Evolutionary conservation across 805 yeast genomes (phyloP), one percentile per base, ranked within the genome.

Genomic region (Schwanniomyces polymorphus): DNA sequence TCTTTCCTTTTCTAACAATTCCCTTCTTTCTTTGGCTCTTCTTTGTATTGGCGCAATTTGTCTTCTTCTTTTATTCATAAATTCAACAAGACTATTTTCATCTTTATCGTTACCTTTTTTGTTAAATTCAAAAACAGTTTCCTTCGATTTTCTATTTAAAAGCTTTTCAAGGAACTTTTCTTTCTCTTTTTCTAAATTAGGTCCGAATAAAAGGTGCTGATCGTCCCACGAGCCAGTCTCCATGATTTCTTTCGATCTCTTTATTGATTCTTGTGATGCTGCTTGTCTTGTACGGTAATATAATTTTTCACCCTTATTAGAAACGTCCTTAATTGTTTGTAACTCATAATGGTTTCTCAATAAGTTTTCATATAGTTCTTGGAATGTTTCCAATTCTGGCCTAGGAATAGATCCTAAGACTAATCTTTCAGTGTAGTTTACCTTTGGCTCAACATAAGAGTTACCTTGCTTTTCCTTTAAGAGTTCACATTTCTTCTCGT

Each of bases 111-210:
- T 58, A n/a, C 72, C 74, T 46, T 65, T 69, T 38, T 68, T 70
- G 50, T 84, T 80, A 66, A 91, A 86, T 66, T 94, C 99, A 63
- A 94, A 94, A 3, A 94, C 97, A 0, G 99, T 94, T 63, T 94
- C 98, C 58, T 88, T 86, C 43, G 82, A 74, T 38, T 74, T 65
- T 61, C 97, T 76, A 55, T 88, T 79, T 49, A 82, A 81, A 50
- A 94, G 71, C 57, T 83, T 82, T 5, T 82, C 87, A 53, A 94
- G 75, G 58, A 94, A 85, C 37, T 68, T 77, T 23, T 86, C 76
- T 61, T 88, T 88, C 55, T 87, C 94, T 52, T 76, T 77, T 56
- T 88, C 96, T 45, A 77, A 63, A 59, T 89, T 89, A 27, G 80
- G 77, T 18, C 95, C 95, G 62, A 91, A 88, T 45, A 88, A 64